A percentile compares a stretch with the other conserved stretches of the same genome.
Conservation (phyloP, 2,329 filamentous ascomycete species). For the Apiospora aurea region DNA sequence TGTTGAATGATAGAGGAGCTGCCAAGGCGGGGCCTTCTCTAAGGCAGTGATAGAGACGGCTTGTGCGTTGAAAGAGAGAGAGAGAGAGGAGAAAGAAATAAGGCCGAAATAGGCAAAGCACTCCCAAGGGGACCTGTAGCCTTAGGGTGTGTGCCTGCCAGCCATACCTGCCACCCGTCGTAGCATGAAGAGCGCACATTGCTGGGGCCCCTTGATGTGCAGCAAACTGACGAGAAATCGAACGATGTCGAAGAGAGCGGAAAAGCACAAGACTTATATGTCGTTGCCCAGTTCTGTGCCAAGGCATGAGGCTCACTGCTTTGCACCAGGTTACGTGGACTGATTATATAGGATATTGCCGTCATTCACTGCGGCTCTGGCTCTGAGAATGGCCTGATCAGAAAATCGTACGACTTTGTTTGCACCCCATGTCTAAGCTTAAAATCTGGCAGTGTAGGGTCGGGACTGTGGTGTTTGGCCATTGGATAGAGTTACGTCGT, state of each 20-base stretch:
- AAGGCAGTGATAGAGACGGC: not conserved
- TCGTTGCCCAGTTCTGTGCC: slow-evolving; percentile 13
- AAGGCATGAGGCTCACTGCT: slow-evolving; percentile 25
- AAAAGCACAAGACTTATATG: slow-evolving; percentile 20
- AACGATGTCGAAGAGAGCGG: slow-evolving; percentile 19
- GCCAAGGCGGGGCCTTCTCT: too few relatives aligned
- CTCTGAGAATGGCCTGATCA: slow-evolving; percentile 27
- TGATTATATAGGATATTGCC: slow-evolving; percentile 14
- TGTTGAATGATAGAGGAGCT: not conserved
- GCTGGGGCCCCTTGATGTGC: slow-evolving; percentile 8
- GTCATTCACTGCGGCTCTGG: slow-evolving; percentile 8
- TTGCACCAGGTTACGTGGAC: slow-evolving; percentile 22
- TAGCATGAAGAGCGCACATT: slow-evolving; percentile 1
- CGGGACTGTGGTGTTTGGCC: not conserved
- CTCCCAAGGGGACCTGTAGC: not conserved
- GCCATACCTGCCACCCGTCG: not conserved
- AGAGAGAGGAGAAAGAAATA: not conserved
- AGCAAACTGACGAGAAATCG: slow-evolving; percentile 20
- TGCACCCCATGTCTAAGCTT: slow-evolving; percentile 24
- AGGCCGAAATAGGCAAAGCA: not conserved
- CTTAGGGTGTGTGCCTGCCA: not conserved
- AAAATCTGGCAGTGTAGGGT: slow-evolving; percentile 20
- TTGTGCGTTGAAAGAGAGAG: not conserved
- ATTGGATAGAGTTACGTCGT: slow-evolving; percentile 20
- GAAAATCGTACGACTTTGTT: slow-evolving; percentile 30